Base-by-base conservation (phyloP, 2,329 filamentous ascomycete genomes). In the Cordyceps fumosorosea region DNA sequence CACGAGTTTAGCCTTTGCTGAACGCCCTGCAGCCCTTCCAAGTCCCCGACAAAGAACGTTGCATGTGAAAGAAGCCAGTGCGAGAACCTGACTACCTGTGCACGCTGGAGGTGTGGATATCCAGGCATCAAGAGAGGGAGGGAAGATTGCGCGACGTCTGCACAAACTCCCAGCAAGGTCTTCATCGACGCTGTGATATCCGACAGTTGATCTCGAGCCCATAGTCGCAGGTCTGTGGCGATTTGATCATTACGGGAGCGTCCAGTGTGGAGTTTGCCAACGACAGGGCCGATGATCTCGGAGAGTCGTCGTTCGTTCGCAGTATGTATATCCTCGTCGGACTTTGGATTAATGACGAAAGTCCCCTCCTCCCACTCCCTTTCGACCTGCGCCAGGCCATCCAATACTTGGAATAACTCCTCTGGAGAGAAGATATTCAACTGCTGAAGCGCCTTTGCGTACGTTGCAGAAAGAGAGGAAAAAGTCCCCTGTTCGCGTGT, bases 41-140 rank as follows among this genome's bases (percentile, higher is more conserved):
- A 81, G 72, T 91, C 89, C 22, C 78, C 79, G 3, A 83, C 77
- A 71, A 91, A 90, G 42, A 84, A 83, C 29, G 83, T 82, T 24
- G 82, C 87, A 70, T 90, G 87, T 51, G 84, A 85, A 65, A 91
- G 77, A 67, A 91, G 77, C 87, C 88, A 91, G 70, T 91, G 89
- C 60, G 82, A 85, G 88, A 88, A 91, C 64, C 88, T 80, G 66
- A 92, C 84, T 1, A 89, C 88, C 69, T 88, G 76, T 5, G 88
- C 89, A 61, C 88, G 85, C 74, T 92, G 89, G 53, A 91, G 76
- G 75, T 91, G 89, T 8, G 89, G 91, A 75, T 92, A 91, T 3
- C 87, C 87, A 1, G 89, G 89, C 86, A 92, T 90, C 67, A 91
- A 73, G 65, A 84, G 81, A 62, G 89, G 84, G 64, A 91, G 86